Conservation (phyloP, 805 yeast species). For the Suhomyces sp. region DNA sequence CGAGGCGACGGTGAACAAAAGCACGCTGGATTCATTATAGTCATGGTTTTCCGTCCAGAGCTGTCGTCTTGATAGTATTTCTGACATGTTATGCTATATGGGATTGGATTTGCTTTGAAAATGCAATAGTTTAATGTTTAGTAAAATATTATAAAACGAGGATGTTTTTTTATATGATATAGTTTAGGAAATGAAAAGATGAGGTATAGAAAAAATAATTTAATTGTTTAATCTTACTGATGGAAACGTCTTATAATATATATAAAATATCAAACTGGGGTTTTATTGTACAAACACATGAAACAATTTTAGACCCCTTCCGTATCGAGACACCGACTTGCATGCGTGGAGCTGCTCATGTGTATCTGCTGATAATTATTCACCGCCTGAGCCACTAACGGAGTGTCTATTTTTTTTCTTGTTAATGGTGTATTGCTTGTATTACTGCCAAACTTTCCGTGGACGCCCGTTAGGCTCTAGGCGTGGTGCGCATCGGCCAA, state of each 20-base stretch:
- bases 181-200: not conserved
- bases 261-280: not conserved
- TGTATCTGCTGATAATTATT: not conserved
- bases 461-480: not conserved
- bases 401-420: not conserved
- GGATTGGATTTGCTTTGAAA: not conserved
- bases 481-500: not conserved
- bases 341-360: not conserved
- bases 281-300: not conserved
- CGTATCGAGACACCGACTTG: not conserved
- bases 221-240: not conserved
- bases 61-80: constrained; percentile 19
- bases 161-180: not conserved
- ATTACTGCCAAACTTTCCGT: not conserved
- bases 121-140: not conserved
- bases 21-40: constrained; percentile 25
- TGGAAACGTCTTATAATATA: not conserved
- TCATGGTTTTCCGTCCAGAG: constrained; percentile 34
- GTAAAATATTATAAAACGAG: not conserved
- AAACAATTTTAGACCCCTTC: not conserved
- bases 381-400: not conserved
- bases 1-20: constrained; percentile 55
- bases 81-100: not conserved
- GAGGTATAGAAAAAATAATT: not conserved
- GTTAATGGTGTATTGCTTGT: not conserved